A percentile compares a stretch with the other conserved stretches of the same genome.
These are phyloP conservation scores for Trichoderma atrobrunneum DNA, from an alignment of 2,329 filamentous ascomycete genomes.

Conservation along the genomic window DNA sequence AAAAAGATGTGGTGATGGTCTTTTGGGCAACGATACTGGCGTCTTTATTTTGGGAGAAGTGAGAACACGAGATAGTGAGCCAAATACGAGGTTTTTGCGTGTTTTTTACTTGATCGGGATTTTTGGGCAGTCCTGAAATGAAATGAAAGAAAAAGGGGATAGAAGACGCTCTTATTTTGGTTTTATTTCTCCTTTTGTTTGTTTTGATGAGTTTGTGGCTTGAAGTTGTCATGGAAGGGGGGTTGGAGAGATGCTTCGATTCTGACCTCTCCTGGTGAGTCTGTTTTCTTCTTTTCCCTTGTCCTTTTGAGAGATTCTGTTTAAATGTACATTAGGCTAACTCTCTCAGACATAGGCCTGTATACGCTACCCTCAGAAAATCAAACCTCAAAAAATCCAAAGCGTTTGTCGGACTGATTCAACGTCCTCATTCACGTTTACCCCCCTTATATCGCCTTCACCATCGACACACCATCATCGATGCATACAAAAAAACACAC, in stretches of 20 bases:
- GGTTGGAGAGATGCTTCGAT: not conserved
- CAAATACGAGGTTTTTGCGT: not conserved
- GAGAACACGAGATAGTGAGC: not conserved
- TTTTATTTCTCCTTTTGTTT: not conserved
- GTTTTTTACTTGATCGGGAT: not conserved
- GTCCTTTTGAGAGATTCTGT: not conserved
- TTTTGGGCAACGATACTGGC: not conserved
- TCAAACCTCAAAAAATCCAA: not conserved
- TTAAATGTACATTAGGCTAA: not conserved
- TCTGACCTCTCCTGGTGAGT: not conserved
- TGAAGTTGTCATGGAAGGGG: not conserved
- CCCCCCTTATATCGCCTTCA: not conserved
- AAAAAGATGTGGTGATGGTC: not conserved
- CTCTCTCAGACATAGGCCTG: not conserved
- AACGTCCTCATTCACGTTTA: not conserved
- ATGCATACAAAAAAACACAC: not conserved
- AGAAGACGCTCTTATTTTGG: not conserved
- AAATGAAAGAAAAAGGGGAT: not conserved
- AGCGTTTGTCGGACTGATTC: not conserved
- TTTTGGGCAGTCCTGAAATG: not conserved
- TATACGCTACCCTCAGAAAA: not conserved
- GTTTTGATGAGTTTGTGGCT: not conserved
- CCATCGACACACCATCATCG: not conserved
- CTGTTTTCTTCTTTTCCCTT: not conserved
- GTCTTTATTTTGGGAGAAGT: not conserved